Conservation (phyloP, 257 asterid species). For the Phtheirospermum japonicum region DNA sequence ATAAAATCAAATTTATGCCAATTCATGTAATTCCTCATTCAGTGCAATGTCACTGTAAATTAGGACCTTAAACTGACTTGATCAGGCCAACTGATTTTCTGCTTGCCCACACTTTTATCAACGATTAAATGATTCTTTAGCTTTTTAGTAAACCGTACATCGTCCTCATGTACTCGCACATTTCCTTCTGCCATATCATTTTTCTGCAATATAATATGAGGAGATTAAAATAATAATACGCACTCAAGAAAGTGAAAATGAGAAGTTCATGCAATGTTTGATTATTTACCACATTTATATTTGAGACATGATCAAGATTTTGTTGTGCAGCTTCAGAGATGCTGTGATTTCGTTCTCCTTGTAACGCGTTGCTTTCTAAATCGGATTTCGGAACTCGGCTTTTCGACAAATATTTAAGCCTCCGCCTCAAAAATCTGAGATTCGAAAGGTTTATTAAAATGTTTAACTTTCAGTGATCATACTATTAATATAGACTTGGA, state of each 20-base stretch:
- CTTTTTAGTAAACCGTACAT: constrained; percentile 7
- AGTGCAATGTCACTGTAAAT: constrained; percentile 11
- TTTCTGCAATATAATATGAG: constrained; percentile 29
- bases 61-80: constrained; percentile 35
- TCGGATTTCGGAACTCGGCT: constrained; percentile 27
- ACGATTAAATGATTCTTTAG: constrained; percentile 19
- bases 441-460: neutral
- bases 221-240: neutral
- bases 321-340: constrained; percentile 12
- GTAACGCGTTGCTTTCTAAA: constrained; percentile 20
- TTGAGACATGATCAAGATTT: constrained; percentile 20
- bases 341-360: constrained; percentile 19
- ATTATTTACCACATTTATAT: constrained; percentile 22
- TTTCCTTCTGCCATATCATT: constrained; percentile 15
- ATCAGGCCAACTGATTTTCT: constrained; percentile 38
- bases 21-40: neutral
- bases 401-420: constrained; percentile 28
- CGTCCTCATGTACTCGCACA: constrained; percentile 12
- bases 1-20: neutral
- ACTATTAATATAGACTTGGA: neutral
- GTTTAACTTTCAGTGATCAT: neutral
- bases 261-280: neutral
- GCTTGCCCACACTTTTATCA: constrained; percentile 27
- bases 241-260: neutral
- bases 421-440: constrained; percentile 51